Evolutionary conservation across 176 grass and related monocot species (phyloP), one percentile per base, ranked within the genome.

Genomic region (Alopecurus myosuroides): DNA sequence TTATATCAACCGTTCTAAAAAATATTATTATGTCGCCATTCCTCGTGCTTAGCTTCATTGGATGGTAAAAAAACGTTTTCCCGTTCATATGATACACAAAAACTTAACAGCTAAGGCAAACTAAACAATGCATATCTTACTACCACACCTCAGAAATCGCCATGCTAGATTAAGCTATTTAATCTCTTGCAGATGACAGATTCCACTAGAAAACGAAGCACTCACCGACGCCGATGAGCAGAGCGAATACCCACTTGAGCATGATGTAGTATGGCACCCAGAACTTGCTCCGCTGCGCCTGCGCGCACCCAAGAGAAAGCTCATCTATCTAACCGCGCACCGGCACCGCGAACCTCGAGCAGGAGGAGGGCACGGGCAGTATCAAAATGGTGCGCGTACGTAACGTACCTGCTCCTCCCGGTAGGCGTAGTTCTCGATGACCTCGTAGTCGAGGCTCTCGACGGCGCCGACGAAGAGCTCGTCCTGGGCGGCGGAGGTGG

Each of bases 371-470:
- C 39, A 33, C 30, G 15, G n/a, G n/a, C 35, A 31, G 3, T 31
- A 49, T 53, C 40, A 20, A 22, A 76, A 12, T 5, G 26, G 35
- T 56, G 19, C 0, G 30, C 33, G 56, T 46, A 17, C n/a, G n/a
- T 37, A n/a, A 23, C 34, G 39, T 63, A 98, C 97, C 93, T 98
- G 97, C 67, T 95, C 83, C 89, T 98, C 97, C 85, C 97, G 86
- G 88, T 98, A 98, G n/a, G 97, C 97, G 82, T 89, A 93, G 84
- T 98, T 98, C 89, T 98, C 97, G 84, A 98, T 89, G 73, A 98
- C 89, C 91, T 98, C 97, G 74, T 98, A 98, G 85, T 98, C 97
- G 74, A 98, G 90, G 93, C 97, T 98, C 88, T 98, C 97, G 44
- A 92, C 88, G 40, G 62, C 68, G 25, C 55, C 81, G n/a, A 79